Percentiles rank a stretch among this genome's conserved stretches.
phyloP scores from a whole-genome alignment of 805 yeast species.

The Wickerhamiella lipophila region DNA sequence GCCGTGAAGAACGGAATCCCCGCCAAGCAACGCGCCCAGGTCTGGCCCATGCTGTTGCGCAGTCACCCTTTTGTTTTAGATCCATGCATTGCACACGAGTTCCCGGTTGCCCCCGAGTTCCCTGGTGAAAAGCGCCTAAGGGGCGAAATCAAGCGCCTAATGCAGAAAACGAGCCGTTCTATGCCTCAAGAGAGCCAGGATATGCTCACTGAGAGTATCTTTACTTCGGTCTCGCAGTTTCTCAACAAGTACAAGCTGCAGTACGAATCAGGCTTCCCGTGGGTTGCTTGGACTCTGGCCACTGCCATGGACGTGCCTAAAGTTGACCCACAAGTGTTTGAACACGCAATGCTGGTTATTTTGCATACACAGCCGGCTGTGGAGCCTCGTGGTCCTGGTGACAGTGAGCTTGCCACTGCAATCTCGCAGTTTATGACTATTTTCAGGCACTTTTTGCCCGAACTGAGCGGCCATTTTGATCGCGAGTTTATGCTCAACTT shows the following conservation, averaged over 20 bases:
- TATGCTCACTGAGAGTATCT: conserved; percentile 1
- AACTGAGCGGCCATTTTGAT: conserved; percentile 56
- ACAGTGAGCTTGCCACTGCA: conserved; percentile 14
- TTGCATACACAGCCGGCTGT: conserved; percentile 33
- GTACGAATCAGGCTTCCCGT: conserved; percentile 70
- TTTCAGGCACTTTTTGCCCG: conserved; percentile 56
- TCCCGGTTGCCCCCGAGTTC: conserved; percentile 18
- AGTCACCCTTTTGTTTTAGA: conserved; percentile 74
- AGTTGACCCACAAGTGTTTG: conserved; percentile 45
- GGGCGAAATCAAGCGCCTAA: conserved; percentile 25
- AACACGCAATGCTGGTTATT: conserved; percentile 60
- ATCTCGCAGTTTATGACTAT: conserved; percentile 44
- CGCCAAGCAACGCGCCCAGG: conserved; percentile 57
- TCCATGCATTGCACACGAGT: conserved; percentile 47
- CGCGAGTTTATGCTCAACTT: conserved; percentile 67
- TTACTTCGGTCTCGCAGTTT: conserved; percentile 47
- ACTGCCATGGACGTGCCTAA: conserved; percentile 68
- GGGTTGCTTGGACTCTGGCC: conserved; percentile 80
- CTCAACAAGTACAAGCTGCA: conserved; percentile 64
- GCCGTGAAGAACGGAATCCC: conserved; percentile 82
- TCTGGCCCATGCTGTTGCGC: conserved; percentile 75
- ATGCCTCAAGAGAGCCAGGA: neutral
- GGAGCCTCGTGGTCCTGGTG: conserved; percentile 27
- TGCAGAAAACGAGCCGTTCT: conserved; percentile 9
- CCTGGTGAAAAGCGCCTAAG: conserved; percentile 23